Base-by-base conservation (phyloP, 768 basidiomycete genomes). In the Podaxis sp. region DNA sequence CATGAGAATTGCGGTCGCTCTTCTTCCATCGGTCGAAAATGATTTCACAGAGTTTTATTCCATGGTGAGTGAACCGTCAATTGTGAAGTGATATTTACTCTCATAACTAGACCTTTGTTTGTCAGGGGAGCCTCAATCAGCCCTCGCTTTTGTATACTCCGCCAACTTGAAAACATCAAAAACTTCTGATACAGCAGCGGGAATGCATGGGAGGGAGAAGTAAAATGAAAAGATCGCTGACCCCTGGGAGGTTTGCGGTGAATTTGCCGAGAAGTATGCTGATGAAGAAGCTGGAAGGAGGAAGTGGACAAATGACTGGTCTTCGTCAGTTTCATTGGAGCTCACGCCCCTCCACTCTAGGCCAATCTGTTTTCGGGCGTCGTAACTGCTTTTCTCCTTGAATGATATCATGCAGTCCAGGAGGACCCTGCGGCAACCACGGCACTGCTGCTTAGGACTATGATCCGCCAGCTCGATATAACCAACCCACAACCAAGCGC, bases 351-450 rank as follows among this genome's bases (percentile, higher is more conserved):
- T 27, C 27, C 27, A 6, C 27, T 1, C 27, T 27, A 70, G 69
- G 68, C 68, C n/a, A 66, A 65, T 27, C 63, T 70, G 28, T 70
- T 70, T 50, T 66, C 69, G 5, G 69, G 63, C 32, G 64, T 66
- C 27, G 69, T 70, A 7, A 68, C 67, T 9, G 65, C 66, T 2
- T 72, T 72, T 44, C 63, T 64, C 27, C 59, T 70, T 14, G 66
- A 68, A 44, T 67, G 67, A 0, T 69, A 65, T 48, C 55, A 63
- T 14, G 62, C 62, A 59, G 63, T 72, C 7, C 59, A 67, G 37
- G 59, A 64, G 37, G 63, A 69, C 51, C 63, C 68, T 4, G 58
- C 63, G 36, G 61, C 60, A 28, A 37, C 46, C 6, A 51, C 65
- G 38, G 58, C 61, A 3, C 25, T 61, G n/a, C 56, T 69, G 2